Evolutionary conservation across 2,329 filamentous ascomycete species (phyloP).

Genomic region (Fusarium sp.): DNA sequence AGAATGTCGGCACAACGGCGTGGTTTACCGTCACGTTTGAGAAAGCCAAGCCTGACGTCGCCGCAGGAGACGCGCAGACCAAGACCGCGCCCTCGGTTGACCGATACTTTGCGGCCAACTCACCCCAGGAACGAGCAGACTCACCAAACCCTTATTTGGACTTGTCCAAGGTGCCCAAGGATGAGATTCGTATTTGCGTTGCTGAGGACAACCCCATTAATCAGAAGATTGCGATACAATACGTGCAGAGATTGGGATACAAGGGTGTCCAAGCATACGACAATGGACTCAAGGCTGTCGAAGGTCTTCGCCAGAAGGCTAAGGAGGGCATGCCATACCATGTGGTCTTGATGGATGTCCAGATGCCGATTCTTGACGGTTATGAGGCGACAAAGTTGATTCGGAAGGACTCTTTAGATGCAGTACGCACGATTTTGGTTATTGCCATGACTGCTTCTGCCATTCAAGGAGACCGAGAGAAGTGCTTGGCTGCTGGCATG

Average conservation of each 20-base stretch:
- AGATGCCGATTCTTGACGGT: slow-evolving; percentile 94
- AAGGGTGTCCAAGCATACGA: slow-evolving; percentile 85
- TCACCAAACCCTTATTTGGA: slow-evolving; percentile 67
- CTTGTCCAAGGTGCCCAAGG: slow-evolving; percentile 78
- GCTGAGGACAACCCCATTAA: slow-evolving; percentile 97
- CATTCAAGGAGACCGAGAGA: slow-evolving; percentile 94
- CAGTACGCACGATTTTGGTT: slow-evolving; percentile 85
- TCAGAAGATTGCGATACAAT: slow-evolving; percentile 92
- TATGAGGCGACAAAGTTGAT: slow-evolving; percentile 91
- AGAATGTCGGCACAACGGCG: slow-evolving; percentile 76
- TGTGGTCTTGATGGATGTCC: slow-evolving; percentile 93
- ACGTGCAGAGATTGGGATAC: slow-evolving; percentile 87
- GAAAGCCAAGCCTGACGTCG: slow-evolving; percentile 76
- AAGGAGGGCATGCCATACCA: slow-evolving; percentile 83
- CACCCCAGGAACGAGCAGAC: slow-evolving; percentile 54
- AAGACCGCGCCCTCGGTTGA: slow-evolving; percentile 54
- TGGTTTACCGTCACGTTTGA: slow-evolving; percentile 89
- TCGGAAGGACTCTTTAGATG: slow-evolving; percentile 79
- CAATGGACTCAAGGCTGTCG: slow-evolving; percentile 88
- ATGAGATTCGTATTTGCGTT: slow-evolving; percentile 88
- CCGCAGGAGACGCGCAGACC: slow-evolving; percentile 65
- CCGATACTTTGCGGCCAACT: slow-evolving; percentile 50
- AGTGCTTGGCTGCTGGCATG: slow-evolving; percentile 96
- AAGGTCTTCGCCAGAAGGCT: slow-evolving; percentile 81
- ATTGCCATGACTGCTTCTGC: slow-evolving; percentile 98